phyloP scores from a whole-genome alignment of 2,329 filamentous ascomycete genomes.

The Claviceps paspali region DNA sequence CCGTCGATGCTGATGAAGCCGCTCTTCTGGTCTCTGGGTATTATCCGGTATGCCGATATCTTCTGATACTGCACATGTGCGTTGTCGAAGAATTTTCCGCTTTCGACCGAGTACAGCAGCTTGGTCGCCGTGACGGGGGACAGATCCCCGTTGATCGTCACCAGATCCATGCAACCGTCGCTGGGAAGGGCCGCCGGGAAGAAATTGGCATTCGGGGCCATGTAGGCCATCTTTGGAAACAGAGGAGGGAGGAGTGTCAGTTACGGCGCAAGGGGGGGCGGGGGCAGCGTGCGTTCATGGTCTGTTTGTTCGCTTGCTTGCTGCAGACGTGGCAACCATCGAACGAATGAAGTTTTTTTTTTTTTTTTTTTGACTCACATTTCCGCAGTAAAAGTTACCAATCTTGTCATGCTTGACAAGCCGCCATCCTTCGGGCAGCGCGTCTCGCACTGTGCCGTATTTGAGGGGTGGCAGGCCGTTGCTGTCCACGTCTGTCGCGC shows the following conservation, averaged over 20 bases:
- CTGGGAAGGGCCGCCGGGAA: constrained; percentile 70
- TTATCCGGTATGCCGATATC: constrained; percentile 72
- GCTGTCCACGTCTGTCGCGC: constrained; percentile 13
- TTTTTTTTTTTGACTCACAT: constrained; percentile 33
- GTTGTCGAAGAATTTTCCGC: constrained; percentile 65
- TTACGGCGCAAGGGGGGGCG: too few relatives aligned
- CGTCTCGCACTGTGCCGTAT: constrained; percentile 67
- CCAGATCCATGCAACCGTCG: constrained; percentile 75
- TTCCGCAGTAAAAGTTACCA: constrained; percentile 88
- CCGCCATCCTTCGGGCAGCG: constrained; percentile 65
- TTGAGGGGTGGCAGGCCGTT: constrained; percentile 54
- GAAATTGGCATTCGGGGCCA: constrained; percentile 77
- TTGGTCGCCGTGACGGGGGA: constrained; percentile 48
- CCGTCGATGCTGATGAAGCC: constrained; percentile 94
- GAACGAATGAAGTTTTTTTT: too few relatives aligned
- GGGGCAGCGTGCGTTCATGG: too few relatives aligned
- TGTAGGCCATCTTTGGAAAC: constrained; percentile 62
- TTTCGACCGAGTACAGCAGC: constrained; percentile 57
- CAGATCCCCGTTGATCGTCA: constrained; percentile 66
- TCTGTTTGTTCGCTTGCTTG: too few relatives aligned
- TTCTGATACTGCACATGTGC: constrained; percentile 69
- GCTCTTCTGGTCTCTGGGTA: constrained; percentile 52
- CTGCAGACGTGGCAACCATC: too few relatives aligned
- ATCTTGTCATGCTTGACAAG: constrained; percentile 59
- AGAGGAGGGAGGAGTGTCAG: too few relatives aligned